phyloP scores from a whole-genome alignment of 2,329 filamentous ascomycete genomes.

The Myotisia sp. region DNA sequence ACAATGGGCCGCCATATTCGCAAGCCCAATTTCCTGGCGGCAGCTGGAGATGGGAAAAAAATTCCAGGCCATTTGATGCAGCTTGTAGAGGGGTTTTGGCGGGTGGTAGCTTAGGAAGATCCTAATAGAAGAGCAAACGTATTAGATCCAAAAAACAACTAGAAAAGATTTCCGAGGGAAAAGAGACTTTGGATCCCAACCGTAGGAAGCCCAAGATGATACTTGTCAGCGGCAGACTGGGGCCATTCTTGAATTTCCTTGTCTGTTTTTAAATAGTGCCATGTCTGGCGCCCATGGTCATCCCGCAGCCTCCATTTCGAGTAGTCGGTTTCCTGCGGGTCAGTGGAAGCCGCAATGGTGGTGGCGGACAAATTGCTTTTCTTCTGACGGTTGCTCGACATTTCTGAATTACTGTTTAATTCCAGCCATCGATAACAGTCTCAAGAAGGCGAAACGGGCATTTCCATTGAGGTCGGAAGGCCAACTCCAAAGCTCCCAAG shows the following conservation, averaged over 20 bases:
- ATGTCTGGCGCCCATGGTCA: constrained; percentile 74
- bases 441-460: too few species aligned
- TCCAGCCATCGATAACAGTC: too few species aligned
- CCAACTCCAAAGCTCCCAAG: too few species aligned
- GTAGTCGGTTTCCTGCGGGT: constrained; percentile 60
- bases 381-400: too few species aligned
- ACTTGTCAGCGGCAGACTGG: constrained; percentile 78
- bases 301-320: constrained; percentile 72
- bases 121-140: constrained; percentile 34
- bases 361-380: too few species aligned
- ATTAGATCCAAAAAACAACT: neutral
- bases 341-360: too few species aligned
- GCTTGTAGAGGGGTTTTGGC: constrained; percentile 61
- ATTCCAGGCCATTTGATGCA: constrained; percentile 67
- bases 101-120: constrained; percentile 55
- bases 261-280: constrained; percentile 73
- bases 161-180: neutral
- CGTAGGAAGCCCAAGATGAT: constrained; percentile 63
- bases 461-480: too few species aligned
- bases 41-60: constrained; percentile 81
- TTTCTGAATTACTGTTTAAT: too few species aligned
- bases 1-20: constrained; percentile 97
- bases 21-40: constrained; percentile 88
- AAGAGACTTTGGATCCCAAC: constrained; percentile 37
- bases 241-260: constrained; percentile 64